phyloP scores from a whole-genome alignment of 257 asterid genomes.

The Scutellaria barbata region DNA sequence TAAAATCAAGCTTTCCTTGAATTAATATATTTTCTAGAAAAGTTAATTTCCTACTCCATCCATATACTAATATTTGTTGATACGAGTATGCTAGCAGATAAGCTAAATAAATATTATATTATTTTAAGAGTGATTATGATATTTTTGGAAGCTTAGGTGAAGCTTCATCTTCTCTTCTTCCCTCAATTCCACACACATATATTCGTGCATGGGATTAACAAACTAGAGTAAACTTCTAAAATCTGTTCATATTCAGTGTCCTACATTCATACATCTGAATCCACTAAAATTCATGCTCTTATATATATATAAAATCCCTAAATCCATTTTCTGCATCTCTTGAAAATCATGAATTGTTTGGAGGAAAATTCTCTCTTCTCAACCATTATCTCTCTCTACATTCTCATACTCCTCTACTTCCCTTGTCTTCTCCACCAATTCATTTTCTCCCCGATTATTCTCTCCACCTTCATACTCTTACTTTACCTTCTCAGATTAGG shows the following conservation, averaged over 20 bases:
- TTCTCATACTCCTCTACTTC: constrained; percentile 60
- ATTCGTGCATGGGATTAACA: constrained; percentile 39
- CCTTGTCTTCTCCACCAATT: constrained; percentile 45
- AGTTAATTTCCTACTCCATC: no score
- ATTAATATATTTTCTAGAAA: background rate
- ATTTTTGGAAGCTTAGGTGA: no score
- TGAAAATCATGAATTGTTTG: background rate
- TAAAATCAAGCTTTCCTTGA: background rate
- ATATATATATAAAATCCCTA: background rate
- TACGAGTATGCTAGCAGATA: no score
- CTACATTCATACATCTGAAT: constrained; percentile 31
- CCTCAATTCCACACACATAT: constrained; percentile 7
- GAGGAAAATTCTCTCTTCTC: constrained; percentile 53
- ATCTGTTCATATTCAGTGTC: constrained; percentile 34
- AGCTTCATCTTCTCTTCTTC: background rate
- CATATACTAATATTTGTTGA: no score
- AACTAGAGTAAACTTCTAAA: background rate
- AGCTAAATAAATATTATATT: no score
- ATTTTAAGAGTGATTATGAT: no score
- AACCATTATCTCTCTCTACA: constrained; percentile 58
- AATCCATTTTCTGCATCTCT: background rate
- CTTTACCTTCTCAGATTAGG: constrained; percentile 72
- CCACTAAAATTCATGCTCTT: constrained; percentile 13
- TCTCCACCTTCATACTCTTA: constrained; percentile 60
- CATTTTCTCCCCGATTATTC: constrained; percentile 57